Conservation (phyloP, 208 protist genomes). For the Acanthamoeba sp. region DNA sequence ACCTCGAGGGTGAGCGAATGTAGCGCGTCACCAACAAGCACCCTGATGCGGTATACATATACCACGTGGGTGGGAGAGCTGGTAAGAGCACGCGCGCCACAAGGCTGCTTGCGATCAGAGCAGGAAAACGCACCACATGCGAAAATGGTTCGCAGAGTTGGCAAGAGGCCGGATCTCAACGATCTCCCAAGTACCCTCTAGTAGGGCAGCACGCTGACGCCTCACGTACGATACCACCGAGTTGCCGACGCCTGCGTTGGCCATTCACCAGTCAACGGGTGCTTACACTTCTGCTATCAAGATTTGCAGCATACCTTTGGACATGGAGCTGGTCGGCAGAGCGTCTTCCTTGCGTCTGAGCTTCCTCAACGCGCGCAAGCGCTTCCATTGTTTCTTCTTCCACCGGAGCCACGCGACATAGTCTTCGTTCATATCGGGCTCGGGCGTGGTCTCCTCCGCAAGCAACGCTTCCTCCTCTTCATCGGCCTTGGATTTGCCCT, state of each 20-base stretch:
- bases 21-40: conserved; percentile 70
- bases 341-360: conserved; percentile 55
- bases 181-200: conserved; percentile 66
- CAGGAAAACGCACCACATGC: conserved; percentile 31
- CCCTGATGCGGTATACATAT: conserved; percentile 24
- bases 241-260: not conserved
- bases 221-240: conserved; percentile 56
- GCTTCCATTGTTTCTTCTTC: conserved; percentile 82
- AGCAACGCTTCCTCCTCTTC: conserved; percentile 1
- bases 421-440: conserved; percentile 42
- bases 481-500: conserved; percentile 38
- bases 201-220: conserved; percentile 52
- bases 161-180: conserved; percentile 40
- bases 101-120: too few relatives aligned
- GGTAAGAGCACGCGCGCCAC: too few relatives aligned
- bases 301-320: not conserved
- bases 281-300: too few relatives aligned
- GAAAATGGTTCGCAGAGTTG: conserved; percentile 34
- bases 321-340: not conserved
- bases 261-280: too few relatives aligned
- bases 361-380: conserved; percentile 56
- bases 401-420: conserved; percentile 48
- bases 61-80: too few relatives aligned
- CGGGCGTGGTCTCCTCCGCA: conserved; percentile 53
- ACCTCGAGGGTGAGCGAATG: conserved; percentile 74